Evolutionary conservation across 495 filamentous ascomycete genomes (phyloP).

Genomic region (Aspergillus coremiiformis): DNA sequence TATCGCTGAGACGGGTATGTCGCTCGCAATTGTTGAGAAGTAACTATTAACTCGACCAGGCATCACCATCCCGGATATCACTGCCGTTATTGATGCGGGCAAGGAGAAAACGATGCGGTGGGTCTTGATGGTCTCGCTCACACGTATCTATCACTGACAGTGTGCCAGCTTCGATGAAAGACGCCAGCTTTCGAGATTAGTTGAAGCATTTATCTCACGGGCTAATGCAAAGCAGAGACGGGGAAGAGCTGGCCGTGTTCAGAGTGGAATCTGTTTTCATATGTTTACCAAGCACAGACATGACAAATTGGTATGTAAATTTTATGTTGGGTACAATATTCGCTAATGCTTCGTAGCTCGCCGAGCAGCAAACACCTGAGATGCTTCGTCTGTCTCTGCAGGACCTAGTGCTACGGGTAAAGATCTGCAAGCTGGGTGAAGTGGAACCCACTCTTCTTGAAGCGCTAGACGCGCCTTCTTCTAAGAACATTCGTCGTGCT

Average conservation of each 20-base stretch:
- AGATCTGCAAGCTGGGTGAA: conserved; percentile 88
- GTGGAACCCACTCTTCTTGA: conserved; percentile 85
- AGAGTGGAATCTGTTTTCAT: conserved; percentile 90
- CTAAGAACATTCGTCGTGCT: conserved; percentile 84
- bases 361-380: conserved; percentile 88
- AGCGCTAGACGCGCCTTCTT: conserved; percentile 81
- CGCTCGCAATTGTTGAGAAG: not conserved
- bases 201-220: conserved; percentile 87
- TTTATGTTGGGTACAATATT: not conserved
- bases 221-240: conserved; percentile 92
- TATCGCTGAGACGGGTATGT: conserved; percentile 80
- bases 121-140: not conserved
- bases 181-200: conserved; percentile 78
- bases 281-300: conserved; percentile 84
- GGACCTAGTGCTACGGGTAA: conserved; percentile 91
- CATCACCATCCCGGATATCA: conserved; percentile 95
- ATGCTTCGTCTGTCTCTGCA: conserved; percentile 90
- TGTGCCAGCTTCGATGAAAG: conserved; percentile 68
- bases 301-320: conserved; percentile 46
- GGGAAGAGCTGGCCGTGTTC: conserved; percentile 92
- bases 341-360: conserved; percentile 44
- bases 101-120: conserved; percentile 90
- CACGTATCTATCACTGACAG: conserved; percentile 1
- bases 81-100: conserved; percentile 88
- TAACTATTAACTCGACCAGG: conserved; percentile 8